phyloP scores from a whole-genome alignment of 192 early-diverging fungal species.

The Gaertneriomyces semiglobifer region DNA sequence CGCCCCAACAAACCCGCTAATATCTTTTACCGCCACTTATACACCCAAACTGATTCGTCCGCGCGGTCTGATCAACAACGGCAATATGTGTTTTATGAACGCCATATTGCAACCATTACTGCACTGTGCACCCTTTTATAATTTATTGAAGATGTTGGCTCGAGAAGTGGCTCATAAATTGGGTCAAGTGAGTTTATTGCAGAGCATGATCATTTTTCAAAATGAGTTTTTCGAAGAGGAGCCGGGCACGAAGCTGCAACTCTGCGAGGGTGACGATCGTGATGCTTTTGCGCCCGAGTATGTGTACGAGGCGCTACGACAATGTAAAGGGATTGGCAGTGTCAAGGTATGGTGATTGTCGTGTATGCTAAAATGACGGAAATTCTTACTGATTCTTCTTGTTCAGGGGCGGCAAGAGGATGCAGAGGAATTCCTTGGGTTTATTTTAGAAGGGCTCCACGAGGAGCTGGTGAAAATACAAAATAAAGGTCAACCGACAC shows the following conservation, averaged over 20 bases:
- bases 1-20: constrained; percentile 12
- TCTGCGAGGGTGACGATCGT: background rate
- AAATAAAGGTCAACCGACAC: constrained; percentile 11
- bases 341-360: constrained; percentile 52
- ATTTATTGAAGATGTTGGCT: constrained; percentile 68
- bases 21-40: constrained; percentile 22
- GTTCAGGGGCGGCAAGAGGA: constrained; percentile 87
- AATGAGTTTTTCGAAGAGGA: constrained; percentile 51
- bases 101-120: constrained; percentile 90
- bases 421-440: constrained; percentile 93
- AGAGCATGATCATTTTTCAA: constrained; percentile 64
- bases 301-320: constrained; percentile 84
- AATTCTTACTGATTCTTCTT: constrained; percentile 4
- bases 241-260: constrained; percentile 15
- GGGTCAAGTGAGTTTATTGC: constrained; percentile 32
- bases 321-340: constrained; percentile 74
- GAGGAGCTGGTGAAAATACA: constrained; percentile 65
- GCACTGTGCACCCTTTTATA: constrained; percentile 91
- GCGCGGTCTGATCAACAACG: constrained; percentile 91
- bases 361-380: background rate
- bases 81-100: constrained; percentile 99
- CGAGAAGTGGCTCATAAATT: constrained; percentile 58
- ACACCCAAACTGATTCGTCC: constrained; percentile 52
- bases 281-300: constrained; percentile 84
- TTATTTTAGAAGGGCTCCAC: constrained; percentile 89